A percentile compares a stretch with the other conserved stretches of the same genome.
phyloP scores from a whole-genome alignment of 2,329 filamentous ascomycete species.

The Hymenoscyphus linearis region DNA sequence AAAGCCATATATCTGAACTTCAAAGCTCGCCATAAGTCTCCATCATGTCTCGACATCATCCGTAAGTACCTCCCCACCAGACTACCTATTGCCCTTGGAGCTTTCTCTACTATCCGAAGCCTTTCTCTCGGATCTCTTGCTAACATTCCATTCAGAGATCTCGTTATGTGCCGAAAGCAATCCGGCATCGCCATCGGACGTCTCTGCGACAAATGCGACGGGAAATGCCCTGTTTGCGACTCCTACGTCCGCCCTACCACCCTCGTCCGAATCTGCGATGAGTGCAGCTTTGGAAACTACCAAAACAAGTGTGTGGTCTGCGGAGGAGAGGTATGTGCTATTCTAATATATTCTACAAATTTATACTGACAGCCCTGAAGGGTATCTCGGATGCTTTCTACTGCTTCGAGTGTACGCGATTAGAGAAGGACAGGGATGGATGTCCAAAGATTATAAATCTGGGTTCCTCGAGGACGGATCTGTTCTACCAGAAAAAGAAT shows the following conservation, averaged over 20 bases:
- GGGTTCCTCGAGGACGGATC: constrained; percentile 89
- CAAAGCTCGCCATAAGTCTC: neutral
- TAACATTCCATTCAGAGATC: constrained; percentile 55
- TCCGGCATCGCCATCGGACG: constrained; percentile 96
- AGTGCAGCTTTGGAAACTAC: constrained; percentile 99
- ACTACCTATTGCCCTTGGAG: neutral
- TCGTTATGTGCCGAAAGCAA: constrained; percentile 99
- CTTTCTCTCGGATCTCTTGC: neutral
- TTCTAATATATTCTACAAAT: neutral
- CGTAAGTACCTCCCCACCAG: constrained; percentile 50
- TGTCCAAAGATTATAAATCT: constrained; percentile 99
- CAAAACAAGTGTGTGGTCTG: constrained; percentile 99
- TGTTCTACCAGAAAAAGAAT: constrained; percentile 60
- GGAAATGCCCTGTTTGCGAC: constrained; percentile 98
- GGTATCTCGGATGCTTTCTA: constrained; percentile 98
- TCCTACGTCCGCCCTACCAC: constrained; percentile 98
- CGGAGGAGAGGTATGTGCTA: constrained; percentile 62
- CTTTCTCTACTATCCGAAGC: constrained; percentile 9
- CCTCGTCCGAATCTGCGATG: constrained; percentile 96
- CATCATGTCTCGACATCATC: constrained; percentile 45
- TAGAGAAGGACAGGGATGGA: constrained; percentile 95
- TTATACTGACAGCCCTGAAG: constrained; percentile 23
- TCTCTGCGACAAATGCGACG: constrained; percentile 99
- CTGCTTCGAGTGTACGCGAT: constrained; percentile 95
- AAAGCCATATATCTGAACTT: neutral